phyloP scores from a whole-genome alignment of 441 rosid genomes.

The Iberis amara region DNA sequence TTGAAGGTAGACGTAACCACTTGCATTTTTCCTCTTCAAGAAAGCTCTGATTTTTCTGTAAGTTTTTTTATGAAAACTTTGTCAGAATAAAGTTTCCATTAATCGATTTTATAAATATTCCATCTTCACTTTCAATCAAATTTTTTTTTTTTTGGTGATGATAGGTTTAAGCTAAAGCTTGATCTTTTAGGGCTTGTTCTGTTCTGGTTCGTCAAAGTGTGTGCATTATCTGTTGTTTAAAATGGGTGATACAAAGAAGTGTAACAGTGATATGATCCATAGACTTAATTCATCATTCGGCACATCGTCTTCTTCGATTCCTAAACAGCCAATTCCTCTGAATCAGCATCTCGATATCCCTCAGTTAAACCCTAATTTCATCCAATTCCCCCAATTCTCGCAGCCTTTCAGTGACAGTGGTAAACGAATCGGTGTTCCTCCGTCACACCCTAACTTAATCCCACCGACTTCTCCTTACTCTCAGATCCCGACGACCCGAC shows the following conservation, averaged over 20 bases:
- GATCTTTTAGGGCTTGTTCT: slow-evolving; percentile 11
- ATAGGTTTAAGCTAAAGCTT: slow-evolving; percentile 2
- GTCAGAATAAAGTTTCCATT: too few relatives aligned
- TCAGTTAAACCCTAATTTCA: slow-evolving; percentile 45
- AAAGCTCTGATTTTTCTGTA: slow-evolving; percentile 6
- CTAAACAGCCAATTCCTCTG: slow-evolving; percentile 35
- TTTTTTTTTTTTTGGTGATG: too few relatives aligned
- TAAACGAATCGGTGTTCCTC: slow-evolving; percentile 76
- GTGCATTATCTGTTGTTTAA: slow-evolving; percentile 14
- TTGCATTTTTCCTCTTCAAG: slow-evolving; percentile 11
- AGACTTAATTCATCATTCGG: slow-evolving; percentile 66
- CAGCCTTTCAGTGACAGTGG: slow-evolving; percentile 38
- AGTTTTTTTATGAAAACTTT: neutral
- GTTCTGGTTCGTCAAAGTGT: neutral
- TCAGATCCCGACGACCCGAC: slow-evolving; percentile 55
- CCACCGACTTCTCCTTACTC: slow-evolving; percentile 85
- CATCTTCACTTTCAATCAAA: too few relatives aligned
- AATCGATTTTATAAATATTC: too few relatives aligned
- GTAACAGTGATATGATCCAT: slow-evolving; percentile 57
- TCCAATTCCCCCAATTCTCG: slow-evolving; percentile 49
- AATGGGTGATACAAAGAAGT: slow-evolving; percentile 75
- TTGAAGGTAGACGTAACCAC: slow-evolving; percentile 21
- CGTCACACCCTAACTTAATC: slow-evolving; percentile 75
- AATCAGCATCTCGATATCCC: slow-evolving; percentile 14
- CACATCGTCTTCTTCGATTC: slow-evolving; percentile 37